Evolutionary conservation across 2,329 filamentous ascomycete species (phyloP).

Genomic region (Sporothrix sp.): DNA sequence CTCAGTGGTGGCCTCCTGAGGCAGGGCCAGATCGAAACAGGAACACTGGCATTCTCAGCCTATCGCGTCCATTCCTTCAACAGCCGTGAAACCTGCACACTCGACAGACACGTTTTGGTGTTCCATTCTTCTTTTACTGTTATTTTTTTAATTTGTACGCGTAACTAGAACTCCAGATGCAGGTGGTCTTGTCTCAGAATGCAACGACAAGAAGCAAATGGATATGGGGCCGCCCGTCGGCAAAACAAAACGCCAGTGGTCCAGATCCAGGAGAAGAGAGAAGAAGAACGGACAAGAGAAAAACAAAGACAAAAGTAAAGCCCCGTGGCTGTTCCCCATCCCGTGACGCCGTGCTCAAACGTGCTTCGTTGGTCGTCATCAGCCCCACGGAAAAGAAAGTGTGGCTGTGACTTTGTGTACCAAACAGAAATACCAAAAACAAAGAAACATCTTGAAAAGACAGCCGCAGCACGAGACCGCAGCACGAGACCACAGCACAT

Average conservation of each 20-base stretch:
- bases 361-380: not conserved
- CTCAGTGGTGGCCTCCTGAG: not conserved
- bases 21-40: conserved; percentile 3
- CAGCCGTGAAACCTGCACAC: conserved; percentile 3
- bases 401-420: no score
- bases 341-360: not conserved
- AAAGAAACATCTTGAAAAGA: no score
- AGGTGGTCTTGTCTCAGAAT: no score
- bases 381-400: not conserved
- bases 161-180: no score
- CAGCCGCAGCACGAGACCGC: no score
- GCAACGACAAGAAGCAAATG: no score
- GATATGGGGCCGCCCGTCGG: no score
- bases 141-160: not conserved
- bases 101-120: not conserved
- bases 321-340: not conserved
- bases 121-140: not conserved
- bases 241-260: not conserved
- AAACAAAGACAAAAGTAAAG: not conserved
- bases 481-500: no score
- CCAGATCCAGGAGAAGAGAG: no score
- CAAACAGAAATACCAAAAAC: no score
- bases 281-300: not conserved
- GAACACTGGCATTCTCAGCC: not conserved
- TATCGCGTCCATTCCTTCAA: conserved; percentile 4